Percentiles rank a stretch among this genome's conserved stretches.
Evolutionary conservation across 208 protist species (phyloP).

Genomic region (Plasmodiophora brassicae): DNA sequence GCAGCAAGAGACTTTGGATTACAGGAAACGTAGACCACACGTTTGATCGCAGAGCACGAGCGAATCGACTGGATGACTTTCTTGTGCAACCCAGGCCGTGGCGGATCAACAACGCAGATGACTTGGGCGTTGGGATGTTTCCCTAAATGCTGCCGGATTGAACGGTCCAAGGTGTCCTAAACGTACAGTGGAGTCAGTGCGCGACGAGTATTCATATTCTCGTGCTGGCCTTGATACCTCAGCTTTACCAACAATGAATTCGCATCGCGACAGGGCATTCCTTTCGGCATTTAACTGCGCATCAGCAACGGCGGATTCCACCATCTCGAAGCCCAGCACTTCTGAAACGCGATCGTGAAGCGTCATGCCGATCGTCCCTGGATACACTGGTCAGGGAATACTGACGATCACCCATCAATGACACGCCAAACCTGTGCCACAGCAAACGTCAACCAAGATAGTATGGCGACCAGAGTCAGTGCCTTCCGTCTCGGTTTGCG

Average conservation of each 20-base stretch:
- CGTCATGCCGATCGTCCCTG: conserved; percentile 43
- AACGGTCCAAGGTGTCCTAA: neutral
- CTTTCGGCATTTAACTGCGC: conserved; percentile 44
- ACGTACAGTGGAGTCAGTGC: neutral
- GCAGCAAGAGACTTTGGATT: conserved; percentile 38
- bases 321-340: conserved; percentile 50
- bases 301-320: conserved; percentile 42
- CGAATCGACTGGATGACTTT: conserved; percentile 47
- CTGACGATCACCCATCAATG: too few species aligned
- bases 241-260: conserved; percentile 45
- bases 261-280: conserved; percentile 41
- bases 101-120: conserved; percentile 55
- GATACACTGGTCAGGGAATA: neutral
- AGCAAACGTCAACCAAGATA: conserved; percentile 53
- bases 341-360: conserved; percentile 8
- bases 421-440: conserved; percentile 47
- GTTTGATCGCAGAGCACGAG: neutral
- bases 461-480: neutral
- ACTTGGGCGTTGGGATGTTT: neutral
- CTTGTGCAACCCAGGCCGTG: conserved; percentile 48
- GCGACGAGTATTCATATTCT: too few species aligned
- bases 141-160: neutral
- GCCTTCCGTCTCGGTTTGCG: neutral
- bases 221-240: conserved; percentile 38
- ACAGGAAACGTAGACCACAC: conserved; percentile 50